phyloP scores from a whole-genome alignment of 2,329 filamentous ascomycete species.

The Phialocephala sp. region DNA sequence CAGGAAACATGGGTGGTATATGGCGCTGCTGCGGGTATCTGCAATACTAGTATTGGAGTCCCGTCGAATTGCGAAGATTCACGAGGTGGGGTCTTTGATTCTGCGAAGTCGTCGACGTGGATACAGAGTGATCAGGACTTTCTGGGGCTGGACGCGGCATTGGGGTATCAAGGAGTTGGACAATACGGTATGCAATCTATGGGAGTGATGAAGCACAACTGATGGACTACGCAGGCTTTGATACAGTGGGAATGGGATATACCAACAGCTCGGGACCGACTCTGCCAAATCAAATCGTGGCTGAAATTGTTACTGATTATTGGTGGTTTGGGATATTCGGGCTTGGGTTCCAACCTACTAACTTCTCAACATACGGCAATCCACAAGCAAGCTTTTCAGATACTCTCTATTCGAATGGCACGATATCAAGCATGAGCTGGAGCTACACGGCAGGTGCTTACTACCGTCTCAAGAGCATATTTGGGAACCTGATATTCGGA shows the following conservation, averaged over 20 bases:
- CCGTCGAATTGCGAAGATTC: slow-evolving; percentile 45
- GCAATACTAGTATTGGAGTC: slow-evolving; percentile 49
- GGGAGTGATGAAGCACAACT: neutral
- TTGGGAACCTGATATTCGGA: slow-evolving; percentile 49
- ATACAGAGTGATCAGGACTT: slow-evolving; percentile 42
- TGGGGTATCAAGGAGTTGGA: slow-evolving; percentile 45
- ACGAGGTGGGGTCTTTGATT: slow-evolving; percentile 46
- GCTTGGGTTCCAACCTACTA: slow-evolving; percentile 48
- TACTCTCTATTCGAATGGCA: slow-evolving; percentile 44
- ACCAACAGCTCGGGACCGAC: slow-evolving; percentile 29
- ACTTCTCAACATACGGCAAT: slow-evolving; percentile 46
- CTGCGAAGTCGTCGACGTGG: slow-evolving; percentile 45
- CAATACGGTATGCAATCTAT: slow-evolving; percentile 31
- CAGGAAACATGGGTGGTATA: slow-evolving; percentile 62
- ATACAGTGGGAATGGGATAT: slow-evolving; percentile 36
- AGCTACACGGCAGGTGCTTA: slow-evolving; percentile 50
- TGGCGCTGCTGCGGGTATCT: slow-evolving; percentile 64
- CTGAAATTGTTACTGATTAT: slow-evolving; percentile 29
- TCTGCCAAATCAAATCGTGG: slow-evolving; percentile 32
- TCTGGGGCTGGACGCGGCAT: slow-evolving; percentile 46
- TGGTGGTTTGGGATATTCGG: slow-evolving; percentile 46
- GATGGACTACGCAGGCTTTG: slow-evolving; percentile 30
- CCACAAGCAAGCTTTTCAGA: slow-evolving; percentile 45
- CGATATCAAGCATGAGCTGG: slow-evolving; percentile 49
- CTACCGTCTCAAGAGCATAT: slow-evolving; percentile 45